Evolutionary conservation across 1,284 basidiomycete species (phyloP).

Genomic region (Microbotryum scabiosae): DNA sequence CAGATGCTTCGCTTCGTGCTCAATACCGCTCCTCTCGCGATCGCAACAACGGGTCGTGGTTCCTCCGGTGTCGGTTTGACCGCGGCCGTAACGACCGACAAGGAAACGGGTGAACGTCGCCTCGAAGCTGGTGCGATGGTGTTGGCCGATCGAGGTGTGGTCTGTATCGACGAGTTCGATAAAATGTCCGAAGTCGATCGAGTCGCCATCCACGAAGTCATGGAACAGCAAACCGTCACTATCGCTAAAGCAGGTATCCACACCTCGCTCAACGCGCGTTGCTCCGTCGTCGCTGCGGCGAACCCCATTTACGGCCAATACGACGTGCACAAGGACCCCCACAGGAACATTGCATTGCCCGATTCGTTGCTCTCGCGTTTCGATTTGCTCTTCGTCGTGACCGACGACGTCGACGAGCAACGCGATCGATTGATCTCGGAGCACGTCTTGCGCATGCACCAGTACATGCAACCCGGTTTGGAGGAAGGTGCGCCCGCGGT

Average conservation of each 20-base stretch:
- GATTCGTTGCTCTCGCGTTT: conserved; percentile 98
- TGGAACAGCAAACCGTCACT: conserved; percentile 95
- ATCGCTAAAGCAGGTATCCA: conserved; percentile 99
- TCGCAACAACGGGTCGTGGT: conserved; percentile 95
- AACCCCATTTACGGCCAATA: conserved; percentile 99
- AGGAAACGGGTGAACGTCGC: conserved; percentile 86
- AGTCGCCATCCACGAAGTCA: conserved; percentile 99
- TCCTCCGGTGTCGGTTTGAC: conserved; percentile 98
- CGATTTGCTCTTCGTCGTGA: conserved; percentile 95
- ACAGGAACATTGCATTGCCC: conserved; percentile 95
- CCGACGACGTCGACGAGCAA: conserved; percentile 93
- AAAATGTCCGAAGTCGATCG: conserved; percentile 99
- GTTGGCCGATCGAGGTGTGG: conserved; percentile 95
- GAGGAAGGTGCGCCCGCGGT: conserved; percentile 84
- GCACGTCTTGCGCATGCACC: conserved; percentile 95
- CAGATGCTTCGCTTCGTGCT: conserved; percentile 95
- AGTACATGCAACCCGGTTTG: conserved; percentile 89
- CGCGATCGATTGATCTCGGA: conserved; percentile 92
- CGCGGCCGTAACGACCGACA: conserved; percentile 97
- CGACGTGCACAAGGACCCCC: conserved; percentile 98
- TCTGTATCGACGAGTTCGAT: conserved; percentile 99
- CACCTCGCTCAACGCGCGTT: conserved; percentile 93
- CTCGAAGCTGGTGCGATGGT: conserved; percentile 99
- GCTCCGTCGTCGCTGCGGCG: conserved; percentile 94
- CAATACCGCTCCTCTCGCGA: conserved; percentile 90